phyloP scores from a whole-genome alignment of 148 eudicot genomes.

The Vaccinium corymbosum region DNA sequence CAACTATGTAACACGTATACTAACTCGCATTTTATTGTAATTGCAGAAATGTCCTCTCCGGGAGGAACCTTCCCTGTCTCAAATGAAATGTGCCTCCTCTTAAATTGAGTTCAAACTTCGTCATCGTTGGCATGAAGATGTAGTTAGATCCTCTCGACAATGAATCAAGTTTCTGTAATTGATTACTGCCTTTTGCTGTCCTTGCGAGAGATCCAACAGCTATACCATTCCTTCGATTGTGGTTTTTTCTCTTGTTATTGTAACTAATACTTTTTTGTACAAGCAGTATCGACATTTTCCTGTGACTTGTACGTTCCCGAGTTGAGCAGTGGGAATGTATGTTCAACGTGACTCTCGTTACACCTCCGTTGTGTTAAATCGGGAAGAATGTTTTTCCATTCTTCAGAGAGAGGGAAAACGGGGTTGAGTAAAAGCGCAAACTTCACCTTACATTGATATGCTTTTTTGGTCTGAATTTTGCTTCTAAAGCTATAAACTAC shows the following conservation, averaged over 20 bases:
- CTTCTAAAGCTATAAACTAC: neutral
- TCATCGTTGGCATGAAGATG: neutral
- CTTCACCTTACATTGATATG: neutral
- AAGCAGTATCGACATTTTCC: neutral
- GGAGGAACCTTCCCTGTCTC: slow-evolving; percentile 37
- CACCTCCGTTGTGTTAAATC: neutral
- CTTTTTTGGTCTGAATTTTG: neutral
- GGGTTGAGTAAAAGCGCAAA: neutral
- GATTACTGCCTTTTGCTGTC: neutral
- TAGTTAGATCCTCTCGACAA: slow-evolving; percentile 5
- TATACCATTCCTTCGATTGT: neutral
- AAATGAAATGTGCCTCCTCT: slow-evolving; percentile 23
- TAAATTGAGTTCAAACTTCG: neutral
- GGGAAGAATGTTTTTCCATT: neutral
- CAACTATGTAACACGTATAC: neutral
- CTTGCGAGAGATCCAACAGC: neutral
- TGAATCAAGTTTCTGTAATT: neutral
- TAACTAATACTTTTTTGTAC: neutral
- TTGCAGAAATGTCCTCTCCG: slow-evolving; percentile 46
- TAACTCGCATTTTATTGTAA: neutral
- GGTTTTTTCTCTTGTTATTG: neutral
- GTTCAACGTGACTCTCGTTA: neutral
- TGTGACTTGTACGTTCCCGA: neutral
- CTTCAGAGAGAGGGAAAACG: neutral
- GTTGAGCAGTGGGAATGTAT: neutral